phyloP scores from a whole-genome alignment of 1,284 basidiomycete genomes.

The Waitea zeae region DNA sequence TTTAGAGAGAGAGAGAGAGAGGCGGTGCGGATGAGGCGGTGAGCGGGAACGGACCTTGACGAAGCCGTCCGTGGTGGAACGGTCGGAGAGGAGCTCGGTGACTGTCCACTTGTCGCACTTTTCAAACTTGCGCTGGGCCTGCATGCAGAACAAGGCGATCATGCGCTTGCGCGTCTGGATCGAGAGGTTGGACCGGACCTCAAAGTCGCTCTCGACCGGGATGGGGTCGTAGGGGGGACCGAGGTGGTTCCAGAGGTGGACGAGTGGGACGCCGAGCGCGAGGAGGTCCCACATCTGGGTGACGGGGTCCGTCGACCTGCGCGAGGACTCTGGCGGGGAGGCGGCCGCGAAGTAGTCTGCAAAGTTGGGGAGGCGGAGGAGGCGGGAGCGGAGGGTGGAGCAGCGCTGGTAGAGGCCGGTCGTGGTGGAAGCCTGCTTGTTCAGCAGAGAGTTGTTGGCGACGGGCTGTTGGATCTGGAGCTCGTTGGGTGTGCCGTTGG shows the following conservation, averaged over 20 bases:
- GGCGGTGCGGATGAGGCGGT: no score
- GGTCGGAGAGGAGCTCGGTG: slow-evolving; percentile 69
- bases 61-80: slow-evolving; percentile 84
- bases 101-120: slow-evolving; percentile 67
- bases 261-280: slow-evolving; percentile 83
- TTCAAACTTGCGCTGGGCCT: slow-evolving; percentile 40
- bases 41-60: slow-evolving; percentile 73
- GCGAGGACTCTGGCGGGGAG: slow-evolving; percentile 30
- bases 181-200: slow-evolving; percentile 50
- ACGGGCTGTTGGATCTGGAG: slow-evolving; percentile 45
- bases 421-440: slow-evolving; percentile 69
- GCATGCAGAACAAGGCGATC: slow-evolving; percentile 63
- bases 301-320: slow-evolving; percentile 73
- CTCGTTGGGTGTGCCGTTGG: no score
- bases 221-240: slow-evolving; percentile 47
- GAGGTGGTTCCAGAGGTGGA: slow-evolving; percentile 89
- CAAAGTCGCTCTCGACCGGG: slow-evolving; percentile 52
- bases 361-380: slow-evolving; percentile 61
- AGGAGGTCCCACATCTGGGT: slow-evolving; percentile 91
- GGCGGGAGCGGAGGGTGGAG: slow-evolving; percentile 51
- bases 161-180: slow-evolving; percentile 67
- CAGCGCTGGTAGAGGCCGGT: slow-evolving; percentile 88
- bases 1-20: no score
- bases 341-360: slow-evolving; percentile 49
- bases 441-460: slow-evolving; percentile 68